A percentile compares a stretch with the other conserved stretches of the same genome.
phyloP scores from a whole-genome alignment of 2,329 filamentous ascomycete species.

The Elsinoe fawcettii region DNA sequence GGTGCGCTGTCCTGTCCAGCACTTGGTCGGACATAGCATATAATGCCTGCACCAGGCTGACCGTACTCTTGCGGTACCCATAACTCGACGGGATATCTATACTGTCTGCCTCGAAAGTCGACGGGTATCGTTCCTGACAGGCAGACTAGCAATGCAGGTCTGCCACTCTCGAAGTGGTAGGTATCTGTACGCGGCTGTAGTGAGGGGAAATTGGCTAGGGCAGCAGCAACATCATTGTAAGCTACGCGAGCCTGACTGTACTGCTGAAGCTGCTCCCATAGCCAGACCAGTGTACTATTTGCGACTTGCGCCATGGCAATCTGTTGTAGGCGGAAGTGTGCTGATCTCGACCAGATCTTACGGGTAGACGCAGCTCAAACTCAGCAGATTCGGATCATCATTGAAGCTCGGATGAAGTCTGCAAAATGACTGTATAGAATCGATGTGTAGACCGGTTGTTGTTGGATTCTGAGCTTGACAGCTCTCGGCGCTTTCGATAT shows the following conservation, averaged over 20 bases:
- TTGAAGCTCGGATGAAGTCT: neutral
- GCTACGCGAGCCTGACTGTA: conserved; percentile 89
- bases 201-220: conserved; percentile 69
- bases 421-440: too few species aligned
- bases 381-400: neutral
- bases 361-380: neutral
- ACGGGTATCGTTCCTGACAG: conserved; percentile 87
- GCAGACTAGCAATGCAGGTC: conserved; percentile 76
- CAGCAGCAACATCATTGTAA: conserved; percentile 82
- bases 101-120: conserved; percentile 76
- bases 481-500: neutral
- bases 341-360: neutral
- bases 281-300: conserved; percentile 88
- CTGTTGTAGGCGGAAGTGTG: neutral
- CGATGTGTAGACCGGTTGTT: neutral
- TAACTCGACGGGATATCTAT: conserved; percentile 83
- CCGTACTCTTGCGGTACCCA: conserved; percentile 84
- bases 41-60: conserved; percentile 65
- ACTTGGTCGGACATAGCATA: conserved; percentile 72
- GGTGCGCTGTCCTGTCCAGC: conserved; percentile 32
- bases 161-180: conserved; percentile 87
- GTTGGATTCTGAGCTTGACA: neutral
- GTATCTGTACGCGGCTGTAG: conserved; percentile 85
- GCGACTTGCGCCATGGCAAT: conserved; percentile 57
- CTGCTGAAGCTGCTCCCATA: conserved; percentile 89